These are phyloP conservation scores for Yarrowia deformans DNA, from an alignment of 805 yeast species.

Conservation along the genomic window DNA sequence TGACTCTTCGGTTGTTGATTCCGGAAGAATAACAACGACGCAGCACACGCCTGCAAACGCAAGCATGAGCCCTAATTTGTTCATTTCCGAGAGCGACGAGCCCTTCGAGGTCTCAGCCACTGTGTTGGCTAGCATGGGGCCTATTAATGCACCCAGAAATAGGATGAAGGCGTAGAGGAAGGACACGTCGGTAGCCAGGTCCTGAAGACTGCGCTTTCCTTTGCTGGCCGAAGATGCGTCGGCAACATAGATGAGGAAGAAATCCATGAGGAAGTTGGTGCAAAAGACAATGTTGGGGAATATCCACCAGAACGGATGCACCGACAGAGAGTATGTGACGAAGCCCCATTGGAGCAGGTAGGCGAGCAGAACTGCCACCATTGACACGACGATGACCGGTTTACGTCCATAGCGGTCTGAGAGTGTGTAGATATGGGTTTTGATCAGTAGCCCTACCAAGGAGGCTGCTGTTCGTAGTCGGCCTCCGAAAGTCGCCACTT, in stretches of 20 bases:
- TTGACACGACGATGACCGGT: slow-evolving; percentile 5
- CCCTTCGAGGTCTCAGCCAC: not conserved
- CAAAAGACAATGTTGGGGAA: slow-evolving; percentile 26
- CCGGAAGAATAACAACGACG: slow-evolving; percentile 19
- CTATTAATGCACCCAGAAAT: slow-evolving; percentile 15
- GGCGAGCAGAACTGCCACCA: slow-evolving; percentile 3
- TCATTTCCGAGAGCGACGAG: slow-evolving; percentile 7
- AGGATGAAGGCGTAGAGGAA: slow-evolving; percentile 31
- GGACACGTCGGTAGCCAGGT: slow-evolving; percentile 25
- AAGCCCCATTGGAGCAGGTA: slow-evolving; percentile 23
- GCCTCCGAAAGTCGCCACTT: slow-evolving; percentile 23
- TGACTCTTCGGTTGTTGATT: slow-evolving; percentile 13
- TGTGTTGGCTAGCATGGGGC: slow-evolving; percentile 8
- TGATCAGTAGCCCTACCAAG: not conserved
- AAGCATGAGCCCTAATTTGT: slow-evolving; percentile 25
- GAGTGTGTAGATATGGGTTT: slow-evolving; percentile 21
- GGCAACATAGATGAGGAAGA: slow-evolving; percentile 30
- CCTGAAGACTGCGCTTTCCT: slow-evolving; percentile 24
- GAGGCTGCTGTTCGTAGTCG: slow-evolving; percentile 1
- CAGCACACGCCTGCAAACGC: slow-evolving; percentile 22
- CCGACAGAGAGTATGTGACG: slow-evolving; percentile 3
- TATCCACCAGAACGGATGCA: slow-evolving; percentile 9
- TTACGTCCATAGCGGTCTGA: slow-evolving; percentile 19
- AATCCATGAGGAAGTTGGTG: slow-evolving; percentile 29
- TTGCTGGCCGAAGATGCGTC: slow-evolving; percentile 12